Evolutionary conservation across 768 basidiomycete species (phyloP), one percentile per base, ranked within the genome.

Genomic region (Amylocystis lapponica): DNA sequence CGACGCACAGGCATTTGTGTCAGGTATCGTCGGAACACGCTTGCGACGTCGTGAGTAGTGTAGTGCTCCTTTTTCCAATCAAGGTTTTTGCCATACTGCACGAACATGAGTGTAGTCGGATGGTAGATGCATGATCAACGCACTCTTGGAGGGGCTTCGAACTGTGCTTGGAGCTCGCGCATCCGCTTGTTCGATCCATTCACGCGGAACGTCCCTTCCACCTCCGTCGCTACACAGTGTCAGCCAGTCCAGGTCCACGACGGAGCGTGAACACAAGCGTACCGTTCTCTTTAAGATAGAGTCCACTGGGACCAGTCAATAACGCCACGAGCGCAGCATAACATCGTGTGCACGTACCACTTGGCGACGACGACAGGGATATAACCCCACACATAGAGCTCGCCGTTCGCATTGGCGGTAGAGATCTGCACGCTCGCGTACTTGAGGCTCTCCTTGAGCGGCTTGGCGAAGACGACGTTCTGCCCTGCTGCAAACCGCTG

Each of bases 311-410:
- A 51, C 30, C 47, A 44, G 49, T 29, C n/a, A 45, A 23, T 47
- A 41, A 22, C 40, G 34, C 27, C 26, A 29, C 44, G 48, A 36
- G 50, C 26, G 41, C 52, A 43, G 46, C 27, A 44, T 34, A 22
- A 41, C 17, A 21, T 31, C 27, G 17, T 9, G 52, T 49, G 31
- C 22, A 16, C 83, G 56, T 54, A 91, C 90, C 92, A 97, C 67
- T 96, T 97, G 35, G 95, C 95, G 31, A 99, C 95, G 40, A 97
- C 93, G 31, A 97, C 90, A 8, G 95, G 95, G 37, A 99, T 89
- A 60, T 86, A 87, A 1, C 94, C 92, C 86, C 89, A 94, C 5
- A 92, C 85, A 59, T 87, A 89, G 14, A 90, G 72, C 51, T 87
- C 81, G 7, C 91, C 91, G 47, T 78, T 78, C 10, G 83, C 72